These are phyloP conservation scores for Acacia acuminata DNA, from an alignment of 306 rosid species.

Conservation along the genomic window DNA sequence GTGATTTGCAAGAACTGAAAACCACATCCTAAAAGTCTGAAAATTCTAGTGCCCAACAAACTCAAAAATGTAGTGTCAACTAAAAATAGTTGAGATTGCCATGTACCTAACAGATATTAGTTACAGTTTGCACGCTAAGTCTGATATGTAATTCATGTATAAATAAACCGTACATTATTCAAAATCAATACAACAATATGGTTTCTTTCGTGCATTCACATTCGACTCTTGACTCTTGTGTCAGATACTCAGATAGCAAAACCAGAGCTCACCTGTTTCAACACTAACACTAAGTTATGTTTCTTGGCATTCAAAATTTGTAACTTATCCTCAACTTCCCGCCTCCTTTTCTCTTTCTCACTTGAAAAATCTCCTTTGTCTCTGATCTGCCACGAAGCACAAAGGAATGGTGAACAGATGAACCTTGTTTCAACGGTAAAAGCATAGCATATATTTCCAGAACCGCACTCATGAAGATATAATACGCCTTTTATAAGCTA, in stretches of 20 bases:
- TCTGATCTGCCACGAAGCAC: slow-evolving; percentile 40
- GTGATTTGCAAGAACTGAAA: slow-evolving; percentile 5
- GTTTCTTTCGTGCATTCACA: background rate
- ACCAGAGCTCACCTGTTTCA: slow-evolving; percentile 77
- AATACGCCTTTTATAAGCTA: slow-evolving; percentile 36
- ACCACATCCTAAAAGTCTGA: background rate
- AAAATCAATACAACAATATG: background rate
- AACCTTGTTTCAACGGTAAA: background rate
- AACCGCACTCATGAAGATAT: background rate
- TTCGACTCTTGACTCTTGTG: background rate
- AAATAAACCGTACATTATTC: background rate
- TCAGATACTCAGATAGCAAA: background rate
- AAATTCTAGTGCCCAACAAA: background rate
- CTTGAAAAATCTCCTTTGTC: slow-evolving; percentile 42
- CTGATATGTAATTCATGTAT: background rate
- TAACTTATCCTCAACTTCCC: slow-evolving; percentile 77
- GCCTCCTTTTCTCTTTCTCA: slow-evolving; percentile 66
- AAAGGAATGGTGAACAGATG: background rate
- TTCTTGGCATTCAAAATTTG: slow-evolving; percentile 74
- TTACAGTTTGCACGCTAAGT: background rate
- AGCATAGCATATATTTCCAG: background rate
- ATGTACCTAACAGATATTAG: background rate
- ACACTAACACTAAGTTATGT: slow-evolving; percentile 76
- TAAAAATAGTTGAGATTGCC: background rate
- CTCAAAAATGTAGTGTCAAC: background rate